Conservation (phyloP, 495 filamentous ascomycete species). For the Saxophila tyrrhenica region DNA sequence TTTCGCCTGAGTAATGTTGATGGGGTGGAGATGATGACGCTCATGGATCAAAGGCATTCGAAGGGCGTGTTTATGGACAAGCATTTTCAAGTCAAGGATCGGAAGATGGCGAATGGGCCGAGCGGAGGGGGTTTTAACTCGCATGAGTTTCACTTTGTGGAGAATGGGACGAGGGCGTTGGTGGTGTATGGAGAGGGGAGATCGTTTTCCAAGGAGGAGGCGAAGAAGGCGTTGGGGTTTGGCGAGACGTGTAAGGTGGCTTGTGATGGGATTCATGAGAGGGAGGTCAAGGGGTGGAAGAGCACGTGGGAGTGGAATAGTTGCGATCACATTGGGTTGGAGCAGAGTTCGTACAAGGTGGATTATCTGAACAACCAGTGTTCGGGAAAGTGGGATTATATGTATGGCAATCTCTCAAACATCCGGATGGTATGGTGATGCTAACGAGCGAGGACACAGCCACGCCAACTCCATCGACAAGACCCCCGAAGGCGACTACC, state of each 20-base stretch:
- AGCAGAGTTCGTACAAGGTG: slow-evolving; percentile 4
- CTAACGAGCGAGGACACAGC: too few relatives aligned
- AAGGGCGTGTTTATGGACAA: slow-evolving; percentile 4
- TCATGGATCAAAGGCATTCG: neutral
- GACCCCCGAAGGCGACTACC: slow-evolving; percentile 15
- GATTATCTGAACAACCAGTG: neutral
- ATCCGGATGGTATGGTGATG: neutral
- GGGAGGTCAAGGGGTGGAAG: neutral
- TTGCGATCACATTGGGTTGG: slow-evolving; percentile 1
- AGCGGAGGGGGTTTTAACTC: neutral
- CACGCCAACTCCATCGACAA: slow-evolving; percentile 22
- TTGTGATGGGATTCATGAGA: slow-evolving; percentile 5
- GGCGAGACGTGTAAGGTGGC: neutral
- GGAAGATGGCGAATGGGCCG: neutral
- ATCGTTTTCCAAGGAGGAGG: neutral
- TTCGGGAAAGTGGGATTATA: neutral
- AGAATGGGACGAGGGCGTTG: neutral
- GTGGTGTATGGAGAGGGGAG: neutral
- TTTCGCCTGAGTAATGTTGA: neutral
- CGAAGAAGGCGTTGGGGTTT: neutral
- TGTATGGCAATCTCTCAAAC: too few relatives aligned
- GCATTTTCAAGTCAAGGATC: neutral
- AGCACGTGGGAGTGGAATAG: slow-evolving; percentile 3
- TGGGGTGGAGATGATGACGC: slow-evolving; percentile 2
- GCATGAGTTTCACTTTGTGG: slow-evolving; percentile 7